A percentile compares a stretch with the other conserved stretches of the same genome.
These are phyloP conservation scores for Nicotiana benthamiana DNA, from an alignment of 257 asterid genomes.

Conservation along the genomic window DNA sequence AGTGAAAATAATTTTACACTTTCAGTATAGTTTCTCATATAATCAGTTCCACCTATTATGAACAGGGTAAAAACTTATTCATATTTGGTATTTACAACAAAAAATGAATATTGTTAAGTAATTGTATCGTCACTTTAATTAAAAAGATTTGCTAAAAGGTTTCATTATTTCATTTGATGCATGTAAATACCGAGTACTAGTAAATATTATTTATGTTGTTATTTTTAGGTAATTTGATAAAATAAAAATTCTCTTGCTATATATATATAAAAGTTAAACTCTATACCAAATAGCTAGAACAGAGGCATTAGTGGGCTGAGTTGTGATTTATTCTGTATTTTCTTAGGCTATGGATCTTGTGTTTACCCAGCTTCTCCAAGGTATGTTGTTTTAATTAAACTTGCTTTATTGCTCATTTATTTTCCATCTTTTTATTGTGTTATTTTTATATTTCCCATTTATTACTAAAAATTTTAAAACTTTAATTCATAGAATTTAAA, in stretches of 20 bases:
- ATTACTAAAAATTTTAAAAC: no score
- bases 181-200: no score
- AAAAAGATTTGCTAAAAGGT: no score
- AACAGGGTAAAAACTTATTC: no score
- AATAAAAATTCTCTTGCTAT: not conserved
- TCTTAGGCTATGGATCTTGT: slow-evolving; percentile 87
- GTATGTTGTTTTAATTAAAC: slow-evolving; percentile 17
- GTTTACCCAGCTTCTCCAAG: slow-evolving; percentile 73
- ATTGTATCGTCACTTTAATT: no score
- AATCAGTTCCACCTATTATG: no score
- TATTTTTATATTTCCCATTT: not conserved
- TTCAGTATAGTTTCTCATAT: not conserved
- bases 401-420: not conserved
- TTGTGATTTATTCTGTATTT: not conserved
- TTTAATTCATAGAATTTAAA: no score
- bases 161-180: no score
- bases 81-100: no score
- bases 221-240: no score
- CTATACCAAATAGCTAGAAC: not conserved
- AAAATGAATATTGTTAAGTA: no score
- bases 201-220: no score
- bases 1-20: not conserved
- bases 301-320: not conserved
- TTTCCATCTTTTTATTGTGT: not conserved
- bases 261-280: not conserved